Conservation (phyloP, 768 basidiomycete genomes). For the Mycena pura region DNA sequence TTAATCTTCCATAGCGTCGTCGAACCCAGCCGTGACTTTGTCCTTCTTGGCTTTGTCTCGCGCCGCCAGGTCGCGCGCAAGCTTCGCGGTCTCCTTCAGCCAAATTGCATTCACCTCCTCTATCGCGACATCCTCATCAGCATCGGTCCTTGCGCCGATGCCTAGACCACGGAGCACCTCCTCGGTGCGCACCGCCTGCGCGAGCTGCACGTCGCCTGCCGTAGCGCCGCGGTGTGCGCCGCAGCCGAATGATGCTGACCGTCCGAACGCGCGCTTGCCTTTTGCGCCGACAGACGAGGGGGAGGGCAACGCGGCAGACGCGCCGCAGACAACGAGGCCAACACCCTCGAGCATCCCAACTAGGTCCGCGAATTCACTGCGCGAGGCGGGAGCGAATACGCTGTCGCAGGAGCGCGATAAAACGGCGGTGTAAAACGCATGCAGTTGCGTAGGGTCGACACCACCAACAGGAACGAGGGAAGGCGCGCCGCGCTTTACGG, state of each 20-base stretch:
- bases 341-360: conserved; percentile 75
- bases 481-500: conserved; percentile 60
- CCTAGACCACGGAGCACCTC: conserved; percentile 79
- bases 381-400: conserved; percentile 68
- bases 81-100: conserved; percentile 54
- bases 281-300: conserved; percentile 50
- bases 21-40: conserved; percentile 40
- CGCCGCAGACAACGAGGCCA: conserved; percentile 59
- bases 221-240: conserved; percentile 44
- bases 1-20: conserved; percentile 54
- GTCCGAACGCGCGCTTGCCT: conserved; percentile 58
- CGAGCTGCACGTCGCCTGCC: conserved; percentile 57
- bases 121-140: conserved; percentile 46
- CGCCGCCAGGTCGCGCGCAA: conserved; percentile 49
- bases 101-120: conserved; percentile 63
- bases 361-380: conserved; percentile 80
- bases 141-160: conserved; percentile 38
- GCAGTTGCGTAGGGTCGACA: conserved; percentile 67
- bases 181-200: conserved; percentile 67
- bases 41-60: conserved; percentile 38
- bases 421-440: conserved; percentile 66
- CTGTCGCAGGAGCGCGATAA: conserved; percentile 62
- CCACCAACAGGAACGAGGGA: conserved; percentile 41
- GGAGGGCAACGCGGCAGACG: conserved; percentile 39
- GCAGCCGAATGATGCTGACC: conserved; percentile 63